A percentile compares a stretch with the other conserved stretches of the same genome.
Conservation (phyloP, 2,329 filamentous ascomycete species). For the Neonectria magnoliae region DNA sequence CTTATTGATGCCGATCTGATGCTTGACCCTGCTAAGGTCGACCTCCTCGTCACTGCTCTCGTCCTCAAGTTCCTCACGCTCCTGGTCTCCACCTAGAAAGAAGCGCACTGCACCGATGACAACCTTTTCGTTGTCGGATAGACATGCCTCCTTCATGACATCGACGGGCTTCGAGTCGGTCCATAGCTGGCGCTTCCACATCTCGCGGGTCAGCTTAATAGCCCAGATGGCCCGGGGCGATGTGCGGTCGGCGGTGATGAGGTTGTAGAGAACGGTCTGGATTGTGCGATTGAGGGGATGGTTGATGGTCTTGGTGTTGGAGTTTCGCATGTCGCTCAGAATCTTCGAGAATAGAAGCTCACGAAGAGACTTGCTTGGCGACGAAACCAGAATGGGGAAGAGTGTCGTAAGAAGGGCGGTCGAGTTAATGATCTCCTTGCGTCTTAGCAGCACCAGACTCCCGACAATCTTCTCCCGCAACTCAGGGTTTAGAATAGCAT, state of each 20-base stretch:
- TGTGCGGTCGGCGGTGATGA: conserved; percentile 85
- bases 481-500: conserved; percentile 83
- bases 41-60: conserved; percentile 83
- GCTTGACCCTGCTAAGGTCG: conserved; percentile 83
- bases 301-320: conserved; percentile 88
- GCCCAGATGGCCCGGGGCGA: conserved; percentile 94
- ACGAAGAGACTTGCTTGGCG: conserved; percentile 88
- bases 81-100: conserved; percentile 95
- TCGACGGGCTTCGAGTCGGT: conserved; percentile 94
- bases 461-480: conserved; percentile 94
- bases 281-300: conserved; percentile 93
- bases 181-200: conserved; percentile 98
- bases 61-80: conserved; percentile 91
- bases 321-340: conserved; percentile 85
- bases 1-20: conserved; percentile 93
- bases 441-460: conserved; percentile 84
- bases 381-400: conserved; percentile 94
- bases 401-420: conserved; percentile 84
- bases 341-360: conserved; percentile 89
- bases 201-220: conserved; percentile 91
- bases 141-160: conserved; percentile 93
- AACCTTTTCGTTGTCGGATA: conserved; percentile 94
- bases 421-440: conserved; percentile 93
- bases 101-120: conserved; percentile 88
- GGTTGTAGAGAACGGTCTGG: conserved; percentile 91